Base-by-base conservation (phyloP, 441 rosid species). In the Oxalis stricta region DNA sequence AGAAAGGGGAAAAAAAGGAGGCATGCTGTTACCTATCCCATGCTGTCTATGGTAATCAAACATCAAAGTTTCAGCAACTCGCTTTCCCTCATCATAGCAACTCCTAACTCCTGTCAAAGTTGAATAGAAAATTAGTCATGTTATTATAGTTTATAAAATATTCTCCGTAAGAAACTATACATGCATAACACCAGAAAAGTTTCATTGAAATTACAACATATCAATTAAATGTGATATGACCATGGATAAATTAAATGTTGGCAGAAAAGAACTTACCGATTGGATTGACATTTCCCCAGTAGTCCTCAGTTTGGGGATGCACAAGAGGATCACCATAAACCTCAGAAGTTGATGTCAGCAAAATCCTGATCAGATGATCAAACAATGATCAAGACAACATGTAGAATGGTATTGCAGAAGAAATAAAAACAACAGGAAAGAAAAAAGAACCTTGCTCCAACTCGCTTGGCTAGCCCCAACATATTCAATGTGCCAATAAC, bases 21-120 rank as follows among this genome's bases (percentile, higher is more conserved):
- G 33, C 8, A 0, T 2, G 15, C 30, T 46, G 26, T 62, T 38
- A 80, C 91, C 91, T 41, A 80, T 70, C 46, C 91, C 91, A 23
- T 77, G 91, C 61, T 80, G 91, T 52, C 91, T 71, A 48, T 75
- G 91, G 67, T 80, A 80, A 55, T 80, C 91, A 72, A 80, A 80
- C 91, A 80, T 80, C 67, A 80, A 34, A 16, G 91, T 80, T 58
- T 80, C 91, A 3, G 91, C 91, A n/a, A 80, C 91, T 49, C 85
- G 72, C 62, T 80, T 77, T 54, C 84, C 84, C 55, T 79, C 88
- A 20, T 79, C 88, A 32, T 79, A 79, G 72, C 86, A 76, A 49
- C 84, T 76, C 37, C 83, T 19, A 33, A 76, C 83, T 14, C 83
- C 82, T 75, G 59, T 42, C n/a, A 9, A 33, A 52, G 39, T 48